phyloP scores from a whole-genome alignment of 2,329 filamentous ascomycete genomes.

The Scedosporium aurantiacum region DNA sequence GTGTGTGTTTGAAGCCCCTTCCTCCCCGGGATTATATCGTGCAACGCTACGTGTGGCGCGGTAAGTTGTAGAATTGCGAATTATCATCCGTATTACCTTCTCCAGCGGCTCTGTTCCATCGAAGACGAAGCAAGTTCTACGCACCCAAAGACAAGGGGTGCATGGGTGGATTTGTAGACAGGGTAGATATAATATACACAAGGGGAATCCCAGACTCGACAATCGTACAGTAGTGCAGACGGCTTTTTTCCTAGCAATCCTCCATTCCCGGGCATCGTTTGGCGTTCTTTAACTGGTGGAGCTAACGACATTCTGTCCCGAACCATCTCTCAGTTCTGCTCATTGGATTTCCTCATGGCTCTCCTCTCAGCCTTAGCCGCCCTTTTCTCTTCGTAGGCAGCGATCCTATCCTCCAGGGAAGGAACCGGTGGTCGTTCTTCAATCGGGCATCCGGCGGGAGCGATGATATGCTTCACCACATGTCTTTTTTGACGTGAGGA shows the following conservation, averaged over 20 bases:
- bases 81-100: background rate
- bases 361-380: slow-evolving; percentile 45
- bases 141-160: background rate
- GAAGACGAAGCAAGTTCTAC: background rate
- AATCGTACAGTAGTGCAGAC: background rate
- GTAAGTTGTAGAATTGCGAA: too few species aligned
- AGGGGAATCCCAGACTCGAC: background rate
- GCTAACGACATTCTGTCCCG: background rate
- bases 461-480: slow-evolving; percentile 64
- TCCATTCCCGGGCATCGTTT: too few species aligned
- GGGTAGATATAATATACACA: background rate
- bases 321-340: background rate
- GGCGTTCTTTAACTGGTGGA: background rate
- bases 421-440: slow-evolving; percentile 55
- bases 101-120: background rate
- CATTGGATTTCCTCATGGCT: slow-evolving; percentile 19
- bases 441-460: slow-evolving; percentile 53
- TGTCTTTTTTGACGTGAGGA: slow-evolving; percentile 59
- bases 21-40: too few species aligned
- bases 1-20: too few species aligned
- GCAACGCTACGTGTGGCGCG: too few species aligned
- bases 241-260: background rate
- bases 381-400: slow-evolving; percentile 41
- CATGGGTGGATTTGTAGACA: background rate
- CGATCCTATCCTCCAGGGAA: slow-evolving; percentile 49